phyloP scores from a whole-genome alignment of 371 early-diverging fungal species.

The Nematocida parisii region DNA sequence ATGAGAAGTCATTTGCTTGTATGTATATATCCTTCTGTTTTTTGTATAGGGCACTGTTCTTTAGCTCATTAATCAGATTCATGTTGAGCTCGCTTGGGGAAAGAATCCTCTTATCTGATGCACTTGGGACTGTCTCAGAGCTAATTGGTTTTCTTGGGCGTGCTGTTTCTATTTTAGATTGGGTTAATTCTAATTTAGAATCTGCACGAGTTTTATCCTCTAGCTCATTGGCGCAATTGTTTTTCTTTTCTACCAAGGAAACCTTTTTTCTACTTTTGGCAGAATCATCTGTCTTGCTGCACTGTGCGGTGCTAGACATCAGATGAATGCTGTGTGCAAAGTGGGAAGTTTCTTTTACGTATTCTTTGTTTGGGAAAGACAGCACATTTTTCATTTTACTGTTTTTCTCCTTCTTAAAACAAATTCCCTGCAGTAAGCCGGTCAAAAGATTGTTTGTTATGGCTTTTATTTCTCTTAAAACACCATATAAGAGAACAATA shows the following conservation, averaged over 20 bases:
- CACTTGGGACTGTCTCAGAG: background rate
- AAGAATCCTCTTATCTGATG: background rate
- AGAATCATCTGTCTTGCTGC: background rate
- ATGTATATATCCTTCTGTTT: background rate
- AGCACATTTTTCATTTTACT: background rate
- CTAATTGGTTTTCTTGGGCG: background rate
- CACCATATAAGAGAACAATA: background rate
- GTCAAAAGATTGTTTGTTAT: background rate
- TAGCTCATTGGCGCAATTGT: too few relatives aligned
- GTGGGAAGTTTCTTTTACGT: background rate
- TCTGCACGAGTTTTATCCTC: too few relatives aligned
- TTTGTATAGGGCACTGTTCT: background rate
- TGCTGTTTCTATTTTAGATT: background rate
- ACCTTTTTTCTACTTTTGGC: background rate
- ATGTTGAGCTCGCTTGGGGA: background rate
- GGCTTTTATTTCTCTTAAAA: background rate
- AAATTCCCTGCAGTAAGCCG: background rate
- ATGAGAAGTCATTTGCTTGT: background rate
- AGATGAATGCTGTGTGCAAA: background rate
- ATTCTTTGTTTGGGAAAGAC: background rate
- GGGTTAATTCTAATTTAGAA: background rate
- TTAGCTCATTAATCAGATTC: background rate
- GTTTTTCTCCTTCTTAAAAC: background rate
- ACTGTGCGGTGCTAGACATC: background rate
- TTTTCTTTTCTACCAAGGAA: background rate